These are phyloP conservation scores for Fonsecaea monophora DNA, from an alignment of 2,329 filamentous ascomycete species.

Conservation along the genomic window DNA sequence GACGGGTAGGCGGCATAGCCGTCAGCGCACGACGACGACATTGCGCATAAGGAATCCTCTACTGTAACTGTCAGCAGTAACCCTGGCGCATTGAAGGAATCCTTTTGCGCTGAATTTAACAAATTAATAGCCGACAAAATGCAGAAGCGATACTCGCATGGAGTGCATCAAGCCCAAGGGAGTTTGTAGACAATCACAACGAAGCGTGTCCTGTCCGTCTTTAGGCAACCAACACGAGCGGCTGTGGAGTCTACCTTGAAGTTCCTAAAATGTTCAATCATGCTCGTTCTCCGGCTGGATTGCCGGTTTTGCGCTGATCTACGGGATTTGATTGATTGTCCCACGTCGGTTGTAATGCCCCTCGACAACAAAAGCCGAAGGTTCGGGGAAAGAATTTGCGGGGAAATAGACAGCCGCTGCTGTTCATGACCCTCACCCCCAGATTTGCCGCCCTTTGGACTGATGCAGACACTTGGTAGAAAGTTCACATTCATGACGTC, in stretches of 20 bases:
- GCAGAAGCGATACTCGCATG: not conserved
- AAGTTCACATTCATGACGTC: not conserved
- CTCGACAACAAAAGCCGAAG: conserved; percentile 1
- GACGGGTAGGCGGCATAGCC: conserved; percentile 1
- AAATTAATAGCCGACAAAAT: not conserved
- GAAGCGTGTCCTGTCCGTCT: not conserved
- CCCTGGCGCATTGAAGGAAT: not conserved
- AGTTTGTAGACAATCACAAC: too few relatives aligned
- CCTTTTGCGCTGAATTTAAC: not conserved
- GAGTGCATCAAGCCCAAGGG: too few relatives aligned
- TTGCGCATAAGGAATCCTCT: not conserved
- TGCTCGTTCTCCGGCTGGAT: not conserved
- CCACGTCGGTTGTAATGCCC: conserved; percentile 11
- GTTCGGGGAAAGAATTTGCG: not conserved
- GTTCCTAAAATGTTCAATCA: not conserved
- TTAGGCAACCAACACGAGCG: not conserved
- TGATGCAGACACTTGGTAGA: not conserved
- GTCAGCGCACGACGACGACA: not conserved
- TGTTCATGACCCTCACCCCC: not conserved
- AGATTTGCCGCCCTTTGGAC: not conserved
- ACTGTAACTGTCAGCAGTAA: not conserved
- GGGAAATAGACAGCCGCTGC: conserved; percentile 7
- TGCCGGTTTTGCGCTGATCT: not conserved
- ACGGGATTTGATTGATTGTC: conserved; percentile 10
- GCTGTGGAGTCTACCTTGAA: not conserved